These are phyloP conservation scores for Phytophthora capsici DNA, from an alignment of 352 stramenopile species.

Conservation along the genomic window DNA sequence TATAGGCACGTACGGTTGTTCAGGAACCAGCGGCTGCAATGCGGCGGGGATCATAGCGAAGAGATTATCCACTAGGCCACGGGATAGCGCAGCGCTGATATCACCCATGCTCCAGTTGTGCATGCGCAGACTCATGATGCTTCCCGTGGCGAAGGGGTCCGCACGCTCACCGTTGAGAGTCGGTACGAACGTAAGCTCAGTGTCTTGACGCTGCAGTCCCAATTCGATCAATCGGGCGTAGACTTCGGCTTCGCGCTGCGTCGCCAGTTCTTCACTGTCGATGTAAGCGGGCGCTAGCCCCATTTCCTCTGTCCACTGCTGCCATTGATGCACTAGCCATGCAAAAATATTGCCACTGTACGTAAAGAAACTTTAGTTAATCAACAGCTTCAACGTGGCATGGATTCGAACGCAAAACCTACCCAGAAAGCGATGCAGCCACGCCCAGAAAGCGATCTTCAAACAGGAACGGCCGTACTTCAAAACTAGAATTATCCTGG, in stretches of 20 bases:
- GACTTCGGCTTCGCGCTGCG: conserved; percentile 33
- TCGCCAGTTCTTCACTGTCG: conserved; percentile 20
- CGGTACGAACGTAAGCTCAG: conserved; percentile 61
- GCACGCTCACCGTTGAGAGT: conserved; percentile 76
- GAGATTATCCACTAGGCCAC: conserved; percentile 76
- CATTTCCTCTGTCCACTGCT: conserved; percentile 63
- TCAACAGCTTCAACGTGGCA: neutral
- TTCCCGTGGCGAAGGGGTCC: conserved; percentile 42
- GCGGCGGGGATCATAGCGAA: conserved; percentile 66
- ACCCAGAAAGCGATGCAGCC: conserved; percentile 81
- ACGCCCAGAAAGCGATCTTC: conserved; percentile 65
- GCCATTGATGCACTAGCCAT: conserved; percentile 68
- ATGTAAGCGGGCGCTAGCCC: conserved; percentile 19
- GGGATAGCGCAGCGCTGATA: conserved; percentile 68
- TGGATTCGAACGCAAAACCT: conserved; percentile 4
- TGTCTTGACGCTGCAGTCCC: conserved; percentile 56
- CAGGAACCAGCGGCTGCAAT: conserved; percentile 37
- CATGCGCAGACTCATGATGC: conserved; percentile 57
- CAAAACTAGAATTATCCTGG: conserved; percentile 52
- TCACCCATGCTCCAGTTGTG: conserved; percentile 79
- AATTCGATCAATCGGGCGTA: conserved; percentile 67
- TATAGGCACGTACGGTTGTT: conserved; percentile 58
- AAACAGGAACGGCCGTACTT: conserved; percentile 76
- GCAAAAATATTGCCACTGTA: conserved; percentile 75
- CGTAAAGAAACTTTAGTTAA: conserved; percentile 3